Evolutionary conservation across 176 grass and related monocot genomes (phyloP).

Genomic region (Otatea glauca): DNA sequence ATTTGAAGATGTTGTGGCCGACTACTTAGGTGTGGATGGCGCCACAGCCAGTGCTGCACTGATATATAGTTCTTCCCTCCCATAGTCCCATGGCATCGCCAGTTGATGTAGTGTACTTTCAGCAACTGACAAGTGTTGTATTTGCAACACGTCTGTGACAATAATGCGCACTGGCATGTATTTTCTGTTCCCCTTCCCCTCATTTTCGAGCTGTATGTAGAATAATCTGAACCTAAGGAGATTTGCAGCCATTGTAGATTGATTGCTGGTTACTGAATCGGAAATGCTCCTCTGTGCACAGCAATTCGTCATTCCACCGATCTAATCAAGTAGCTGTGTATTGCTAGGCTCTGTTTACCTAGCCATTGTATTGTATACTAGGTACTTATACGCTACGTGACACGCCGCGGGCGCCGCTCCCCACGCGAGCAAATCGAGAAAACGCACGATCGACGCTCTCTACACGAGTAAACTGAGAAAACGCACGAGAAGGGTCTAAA

Average conservation of each 20-base stretch:
- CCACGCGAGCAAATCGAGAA: too few species aligned
- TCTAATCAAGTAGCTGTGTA: constrained; percentile 20
- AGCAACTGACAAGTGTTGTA: constrained; percentile 51
- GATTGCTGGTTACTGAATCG: background rate
- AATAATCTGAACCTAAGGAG: constrained; percentile 52
- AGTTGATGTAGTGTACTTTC: constrained; percentile 48
- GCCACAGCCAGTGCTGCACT: constrained; percentile 27
- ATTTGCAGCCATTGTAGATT: constrained; percentile 45
- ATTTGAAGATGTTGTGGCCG: constrained; percentile 38
- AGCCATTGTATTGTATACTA: background rate
- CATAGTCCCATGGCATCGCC: constrained; percentile 29
- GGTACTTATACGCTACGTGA: too few species aligned
- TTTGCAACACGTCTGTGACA: constrained; percentile 39
- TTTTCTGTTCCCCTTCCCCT: background rate
- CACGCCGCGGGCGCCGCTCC: too few species aligned
- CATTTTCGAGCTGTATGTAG: constrained; percentile 43
- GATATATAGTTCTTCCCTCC: background rate
- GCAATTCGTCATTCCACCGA: background rate
- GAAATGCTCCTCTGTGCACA: too few species aligned
- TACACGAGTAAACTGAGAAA: too few species aligned
- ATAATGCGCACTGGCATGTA: constrained; percentile 49
- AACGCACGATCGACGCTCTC: too few species aligned
- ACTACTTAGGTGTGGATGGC: constrained; percentile 52
- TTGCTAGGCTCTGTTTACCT: background rate
- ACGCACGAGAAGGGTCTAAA: too few species aligned